Evolutionary conservation across 495 filamentous ascomycete genomes (phyloP).

Genomic region (Podospora pseudopauciseta): DNA sequence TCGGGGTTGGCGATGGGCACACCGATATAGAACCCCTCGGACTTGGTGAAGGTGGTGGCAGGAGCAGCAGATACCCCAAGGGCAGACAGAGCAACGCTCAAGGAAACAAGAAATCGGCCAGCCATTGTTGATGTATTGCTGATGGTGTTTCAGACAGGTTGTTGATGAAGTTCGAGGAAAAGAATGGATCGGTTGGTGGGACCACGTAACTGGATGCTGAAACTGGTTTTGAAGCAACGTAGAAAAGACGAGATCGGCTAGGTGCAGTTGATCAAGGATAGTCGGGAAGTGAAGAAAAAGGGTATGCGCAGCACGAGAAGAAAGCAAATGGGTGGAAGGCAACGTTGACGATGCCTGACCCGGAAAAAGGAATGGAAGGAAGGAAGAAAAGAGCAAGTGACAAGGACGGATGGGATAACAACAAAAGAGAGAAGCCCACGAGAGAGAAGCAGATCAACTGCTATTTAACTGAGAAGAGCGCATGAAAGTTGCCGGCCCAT

Average conservation of each 20-base stretch:
- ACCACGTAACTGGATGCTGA: conserved; percentile 3
- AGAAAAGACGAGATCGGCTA: neutral
- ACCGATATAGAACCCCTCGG: conserved; percentile 32
- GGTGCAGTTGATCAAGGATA: neutral
- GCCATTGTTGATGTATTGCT: conserved; percentile 23
- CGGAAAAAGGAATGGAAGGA: conserved; percentile 13
- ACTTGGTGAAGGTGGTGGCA: conserved; percentile 23
- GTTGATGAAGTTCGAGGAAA: conserved; percentile 2
- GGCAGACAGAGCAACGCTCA: conserved; percentile 33
- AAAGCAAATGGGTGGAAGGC: conserved; percentile 13
- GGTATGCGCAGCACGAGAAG: conserved; percentile 27
- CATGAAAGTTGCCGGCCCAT: conserved; percentile 25
- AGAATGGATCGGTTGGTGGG: neutral
- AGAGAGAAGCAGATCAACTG: conserved; percentile 20
- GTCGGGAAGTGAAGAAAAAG: conserved; percentile 16
- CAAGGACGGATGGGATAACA: conserved; percentile 14
- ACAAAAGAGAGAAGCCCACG: conserved; percentile 9
- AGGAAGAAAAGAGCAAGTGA: conserved; percentile 15
- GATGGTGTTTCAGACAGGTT: conserved; percentile 7
- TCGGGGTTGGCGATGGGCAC: conserved; percentile 45
- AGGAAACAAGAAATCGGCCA: conserved; percentile 26
- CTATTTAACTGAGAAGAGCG: conserved; percentile 28
- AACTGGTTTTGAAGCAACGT: neutral
- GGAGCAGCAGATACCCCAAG: conserved; percentile 33
- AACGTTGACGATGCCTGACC: conserved; percentile 10